Base-by-base conservation (phyloP, 1,284 basidiomycete genomes). In the Butyriboletus regius region DNA sequence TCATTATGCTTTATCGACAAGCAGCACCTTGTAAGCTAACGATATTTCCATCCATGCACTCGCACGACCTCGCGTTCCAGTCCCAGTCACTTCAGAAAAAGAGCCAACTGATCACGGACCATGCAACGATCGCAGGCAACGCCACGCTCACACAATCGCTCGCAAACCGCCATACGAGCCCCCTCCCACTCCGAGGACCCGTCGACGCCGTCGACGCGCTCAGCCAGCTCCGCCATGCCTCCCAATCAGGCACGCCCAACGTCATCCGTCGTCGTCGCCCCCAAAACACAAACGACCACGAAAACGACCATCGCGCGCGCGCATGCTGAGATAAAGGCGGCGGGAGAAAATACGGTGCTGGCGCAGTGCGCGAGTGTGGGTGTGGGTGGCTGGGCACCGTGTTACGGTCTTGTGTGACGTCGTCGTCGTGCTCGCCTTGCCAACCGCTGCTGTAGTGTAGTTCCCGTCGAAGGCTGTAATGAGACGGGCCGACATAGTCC, bases 391-490 rank as follows among this genome's bases (percentile, higher is more conserved):
- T 47, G 4, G 6, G 18, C 4, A 1, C 31, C 8, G 20, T 22
- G 39, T 37, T 38, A 10, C 18, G 41, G 12, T 33, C 46, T 13
- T 41, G 46, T 14, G 39, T n/a, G 1, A 15, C 31, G 17, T 57
- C 43, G 36, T 53, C 49, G 20, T 60, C 57, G 39, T 63, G 53
- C 32, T 54, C 55, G 31, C 46, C 52, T 3, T 54, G 49, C 64
- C 62, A 63, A 38, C 54, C 55, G 15, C 15, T 31, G 13, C 29
- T 26, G 34, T 75, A 49, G 74, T 67, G 49, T 75, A 65, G 47
- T 72, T 77, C 62, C 73, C 76, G 43, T 75, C 78, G n/a, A 72
- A 76, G 35, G 61, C 52, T 18, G 63, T 65, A 54, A 73, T 69
- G 46, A 22, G 60, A 56, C 6, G 61, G 57, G 9, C 48, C 49